Conservation (phyloP, 1,284 basidiomycete species). For the Caloboletus inedulis region DNA sequence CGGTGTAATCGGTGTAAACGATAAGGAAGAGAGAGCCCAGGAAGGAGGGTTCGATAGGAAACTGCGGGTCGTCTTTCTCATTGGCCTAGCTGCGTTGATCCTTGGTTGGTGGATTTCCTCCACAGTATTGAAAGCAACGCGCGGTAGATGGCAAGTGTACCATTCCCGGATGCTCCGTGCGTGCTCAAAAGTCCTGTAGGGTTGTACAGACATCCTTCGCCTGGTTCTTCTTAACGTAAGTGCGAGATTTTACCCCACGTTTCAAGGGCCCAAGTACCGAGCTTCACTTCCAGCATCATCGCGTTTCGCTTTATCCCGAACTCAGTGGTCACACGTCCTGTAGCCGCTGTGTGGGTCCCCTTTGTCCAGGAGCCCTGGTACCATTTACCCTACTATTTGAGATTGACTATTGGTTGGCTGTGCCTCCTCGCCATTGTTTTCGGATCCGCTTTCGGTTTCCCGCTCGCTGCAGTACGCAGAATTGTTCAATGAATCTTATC, state of each 20-base stretch:
- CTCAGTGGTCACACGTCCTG: conserved; percentile 60
- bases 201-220: conserved; percentile 77
- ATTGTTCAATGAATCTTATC: background rate
- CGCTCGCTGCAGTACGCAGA: conserved; percentile 49
- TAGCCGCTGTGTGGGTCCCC: conserved; percentile 64
- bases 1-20: conserved; percentile 22
- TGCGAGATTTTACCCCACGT: conserved; percentile 9
- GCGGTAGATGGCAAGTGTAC: conserved; percentile 61
- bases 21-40: conserved; percentile 21
- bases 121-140: conserved; percentile 61
- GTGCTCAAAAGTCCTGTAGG: conserved; percentile 36
- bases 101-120: conserved; percentile 81
- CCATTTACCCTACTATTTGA: conserved; percentile 52
- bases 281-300: conserved; percentile 52
- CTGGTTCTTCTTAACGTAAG: conserved; percentile 73
- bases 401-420: conserved; percentile 69
- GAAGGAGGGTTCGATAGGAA: conserved; percentile 23
- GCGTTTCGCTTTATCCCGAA: conserved; percentile 78
- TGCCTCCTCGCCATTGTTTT: conserved; percentile 72
- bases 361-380: conserved; percentile 67
- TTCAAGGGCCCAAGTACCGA: background rate
- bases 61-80: conserved; percentile 45
- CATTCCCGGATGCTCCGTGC: background rate
- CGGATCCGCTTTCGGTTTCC: conserved; percentile 80
- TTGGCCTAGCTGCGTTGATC: conserved; percentile 54